Conservation (phyloP, 2,329 filamentous ascomycete species). For the Xylariaceae sp. region DNA sequence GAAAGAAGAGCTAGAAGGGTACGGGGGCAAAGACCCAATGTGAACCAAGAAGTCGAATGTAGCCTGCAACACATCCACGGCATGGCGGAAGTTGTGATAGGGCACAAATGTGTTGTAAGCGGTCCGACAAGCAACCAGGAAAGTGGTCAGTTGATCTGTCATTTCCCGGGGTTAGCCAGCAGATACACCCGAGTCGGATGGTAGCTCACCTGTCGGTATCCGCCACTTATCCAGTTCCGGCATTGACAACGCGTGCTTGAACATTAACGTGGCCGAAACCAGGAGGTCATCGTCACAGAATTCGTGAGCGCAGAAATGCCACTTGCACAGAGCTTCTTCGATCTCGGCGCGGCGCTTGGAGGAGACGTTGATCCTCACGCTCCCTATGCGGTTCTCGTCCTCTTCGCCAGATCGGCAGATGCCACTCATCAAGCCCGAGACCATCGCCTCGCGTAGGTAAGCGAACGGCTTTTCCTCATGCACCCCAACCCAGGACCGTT, state of each 20-base stretch:
- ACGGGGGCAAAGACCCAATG: slow-evolving; percentile 67
- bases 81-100: slow-evolving; percentile 97
- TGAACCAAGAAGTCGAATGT: slow-evolving; percentile 83
- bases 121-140: slow-evolving; percentile 78
- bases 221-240: slow-evolving; percentile 75
- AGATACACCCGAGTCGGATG: slow-evolving; percentile 12
- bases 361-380: slow-evolving; percentile 61
- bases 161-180: slow-evolving; percentile 32
- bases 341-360: slow-evolving; percentile 59
- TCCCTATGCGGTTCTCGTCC: slow-evolving; percentile 48
- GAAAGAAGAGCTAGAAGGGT: slow-evolving; percentile 35
- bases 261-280: slow-evolving; percentile 77
- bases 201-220: slow-evolving; percentile 62
- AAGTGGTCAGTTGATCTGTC: slow-evolving; percentile 71
- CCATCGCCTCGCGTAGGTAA: slow-evolving; percentile 88
- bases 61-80: slow-evolving; percentile 91
- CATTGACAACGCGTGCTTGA: slow-evolving; percentile 78
- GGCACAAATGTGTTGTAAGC: slow-evolving; percentile 97
- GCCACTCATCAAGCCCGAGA: slow-evolving; percentile 79
- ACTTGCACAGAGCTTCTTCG: slow-evolving; percentile 62
- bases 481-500: slow-evolving; percentile 86
- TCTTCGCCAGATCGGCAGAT: slow-evolving; percentile 68
- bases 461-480: slow-evolving; percentile 80
- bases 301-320: slow-evolving; percentile 85
- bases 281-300: slow-evolving; percentile 87